phyloP scores from a whole-genome alignment of 306 rosid genomes.

The Quercus wislizeni region DNA sequence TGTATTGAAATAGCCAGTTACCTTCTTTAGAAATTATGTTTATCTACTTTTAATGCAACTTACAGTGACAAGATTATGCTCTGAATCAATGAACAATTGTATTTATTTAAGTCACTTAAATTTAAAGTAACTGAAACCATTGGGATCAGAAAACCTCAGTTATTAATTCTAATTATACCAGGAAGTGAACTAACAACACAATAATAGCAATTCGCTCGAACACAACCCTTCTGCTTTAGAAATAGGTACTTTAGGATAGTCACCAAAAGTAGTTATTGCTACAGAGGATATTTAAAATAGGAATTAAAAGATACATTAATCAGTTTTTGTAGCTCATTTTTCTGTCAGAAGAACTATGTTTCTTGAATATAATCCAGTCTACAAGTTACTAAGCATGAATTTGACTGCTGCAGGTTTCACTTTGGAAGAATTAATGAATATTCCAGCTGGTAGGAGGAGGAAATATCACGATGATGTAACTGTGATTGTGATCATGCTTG shows the following conservation, averaged over 20 bases:
- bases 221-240: background rate
- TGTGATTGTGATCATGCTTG: constrained; percentile 80
- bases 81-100: background rate
- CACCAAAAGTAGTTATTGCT: background rate
- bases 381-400: background rate
- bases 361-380: background rate
- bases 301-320: background rate
- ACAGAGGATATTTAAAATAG: background rate
- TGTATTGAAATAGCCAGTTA: background rate
- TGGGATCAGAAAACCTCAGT: background rate
- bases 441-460: constrained; percentile 92
- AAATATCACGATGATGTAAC: constrained; percentile 98
- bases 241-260: background rate
- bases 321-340: background rate
- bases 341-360: background rate
- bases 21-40: background rate
- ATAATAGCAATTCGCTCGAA: background rate
- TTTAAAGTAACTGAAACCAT: background rate
- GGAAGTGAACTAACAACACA: background rate
- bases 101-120: background rate
- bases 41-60: background rate
- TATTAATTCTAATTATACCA: background rate
- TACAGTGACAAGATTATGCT: background rate
- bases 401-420: constrained; percentile 64
- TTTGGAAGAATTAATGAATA: constrained; percentile 81